phyloP scores from a whole-genome alignment of 805 yeast genomes.

The Ogataea pignaliae region DNA sequence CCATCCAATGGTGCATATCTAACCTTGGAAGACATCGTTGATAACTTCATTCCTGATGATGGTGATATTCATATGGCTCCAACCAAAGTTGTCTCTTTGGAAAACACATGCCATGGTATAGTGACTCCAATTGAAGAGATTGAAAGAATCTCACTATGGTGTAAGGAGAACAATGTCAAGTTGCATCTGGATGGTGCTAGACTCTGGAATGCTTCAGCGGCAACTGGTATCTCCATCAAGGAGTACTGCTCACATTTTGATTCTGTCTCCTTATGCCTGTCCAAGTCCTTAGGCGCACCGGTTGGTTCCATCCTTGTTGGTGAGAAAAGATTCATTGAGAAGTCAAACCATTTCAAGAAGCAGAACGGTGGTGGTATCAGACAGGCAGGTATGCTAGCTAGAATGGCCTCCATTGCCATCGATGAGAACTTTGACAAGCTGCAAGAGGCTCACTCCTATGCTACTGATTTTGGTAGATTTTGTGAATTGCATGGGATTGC shows the following conservation, averaged over 20 bases:
- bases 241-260: slow-evolving; percentile 79
- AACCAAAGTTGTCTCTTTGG: slow-evolving; percentile 77
- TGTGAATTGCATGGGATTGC: slow-evolving; percentile 50
- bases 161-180: slow-evolving; percentile 50
- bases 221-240: slow-evolving; percentile 58
- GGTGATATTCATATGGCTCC: slow-evolving; percentile 89
- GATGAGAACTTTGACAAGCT: slow-evolving; percentile 65
- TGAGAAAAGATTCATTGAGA: slow-evolving; percentile 47
- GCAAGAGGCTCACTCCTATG: slow-evolving; percentile 44
- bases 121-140: slow-evolving; percentile 79
- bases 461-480: slow-evolving; percentile 47
- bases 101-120: slow-evolving; percentile 84
- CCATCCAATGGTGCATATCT: slow-evolving; percentile 75
- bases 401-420: slow-evolving; percentile 77
- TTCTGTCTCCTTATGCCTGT: slow-evolving; percentile 83
- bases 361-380: slow-evolving; percentile 94
- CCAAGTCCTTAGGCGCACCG: slow-evolving; percentile 91
- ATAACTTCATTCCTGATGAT: slow-evolving; percentile 60
- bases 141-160: slow-evolving; percentile 63
- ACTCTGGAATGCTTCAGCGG: slow-evolving; percentile 84
- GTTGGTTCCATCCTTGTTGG: slow-evolving; percentile 88
- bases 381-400: slow-evolving; percentile 77
- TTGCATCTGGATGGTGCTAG: slow-evolving; percentile 96
- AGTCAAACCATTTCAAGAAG: slow-evolving; percentile 81
- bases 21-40: slow-evolving; percentile 74